phyloP scores from a whole-genome alignment of 257 asterid species.

The Gentiana straminea region DNA sequence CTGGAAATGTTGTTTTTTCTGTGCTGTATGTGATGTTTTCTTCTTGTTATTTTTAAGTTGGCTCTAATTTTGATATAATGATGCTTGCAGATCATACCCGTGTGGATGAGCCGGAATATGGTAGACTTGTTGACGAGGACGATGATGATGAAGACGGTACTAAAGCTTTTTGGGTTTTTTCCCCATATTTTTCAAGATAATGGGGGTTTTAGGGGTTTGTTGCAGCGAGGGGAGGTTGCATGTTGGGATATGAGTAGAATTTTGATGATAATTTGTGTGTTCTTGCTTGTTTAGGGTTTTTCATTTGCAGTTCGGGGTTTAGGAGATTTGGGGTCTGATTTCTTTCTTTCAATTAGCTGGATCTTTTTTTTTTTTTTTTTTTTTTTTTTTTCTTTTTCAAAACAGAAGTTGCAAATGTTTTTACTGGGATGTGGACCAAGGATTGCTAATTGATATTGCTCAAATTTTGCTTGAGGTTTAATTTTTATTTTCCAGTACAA shows the following conservation, averaged over 20 bases:
- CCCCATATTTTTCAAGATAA: not conserved
- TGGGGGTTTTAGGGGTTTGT: too few relatives aligned
- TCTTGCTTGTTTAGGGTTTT: too few relatives aligned
- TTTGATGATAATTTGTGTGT: too few relatives aligned
- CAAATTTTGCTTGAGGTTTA: too few relatives aligned
- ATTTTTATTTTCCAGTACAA: too few relatives aligned
- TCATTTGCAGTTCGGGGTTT: not conserved
- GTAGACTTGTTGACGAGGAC: constrained; percentile 32
- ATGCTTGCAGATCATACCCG: constrained; percentile 45
- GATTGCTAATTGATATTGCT: too few relatives aligned
- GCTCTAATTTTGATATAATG: not conserved
- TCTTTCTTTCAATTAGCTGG: not conserved
- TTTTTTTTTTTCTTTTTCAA: too few relatives aligned
- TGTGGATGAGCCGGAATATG: constrained; percentile 43
- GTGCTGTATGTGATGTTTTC: not conserved
- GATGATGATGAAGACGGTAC: constrained; percentile 81
- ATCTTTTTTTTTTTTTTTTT: not conserved
- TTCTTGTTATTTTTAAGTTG: not conserved
- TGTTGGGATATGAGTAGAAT: too few relatives aligned
- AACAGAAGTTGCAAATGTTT: too few relatives aligned
- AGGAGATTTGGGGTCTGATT: constrained; percentile 6
- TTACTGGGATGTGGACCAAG: too few relatives aligned
- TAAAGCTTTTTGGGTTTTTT: constrained; percentile 8
- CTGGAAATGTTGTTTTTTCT: not conserved
- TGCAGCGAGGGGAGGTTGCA: too few relatives aligned